phyloP scores from a whole-genome alignment of 2,329 filamentous ascomycete genomes.

The Byssothecium circinans region DNA sequence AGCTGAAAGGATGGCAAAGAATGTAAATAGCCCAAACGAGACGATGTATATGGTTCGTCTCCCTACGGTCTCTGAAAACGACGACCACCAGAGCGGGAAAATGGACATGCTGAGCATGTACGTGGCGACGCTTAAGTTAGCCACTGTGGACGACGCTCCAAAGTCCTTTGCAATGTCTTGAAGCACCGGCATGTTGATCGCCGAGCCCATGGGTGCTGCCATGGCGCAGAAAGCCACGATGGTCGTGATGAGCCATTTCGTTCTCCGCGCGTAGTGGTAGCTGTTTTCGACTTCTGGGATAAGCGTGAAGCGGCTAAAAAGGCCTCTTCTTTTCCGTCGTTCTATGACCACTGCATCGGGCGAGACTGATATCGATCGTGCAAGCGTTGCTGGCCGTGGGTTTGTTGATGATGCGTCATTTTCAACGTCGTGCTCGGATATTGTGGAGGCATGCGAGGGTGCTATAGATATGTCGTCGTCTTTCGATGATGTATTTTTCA shows the following conservation, averaged over 20 bases:
- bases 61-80: constrained; percentile 35
- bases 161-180: constrained; percentile 39
- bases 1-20: constrained; percentile 31
- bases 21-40: constrained; percentile 31
- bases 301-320: constrained; percentile 70
- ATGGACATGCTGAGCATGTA: constrained; percentile 48
- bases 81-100: constrained; percentile 45
- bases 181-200: constrained; percentile 69
- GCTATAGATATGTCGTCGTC: constrained; percentile 26
- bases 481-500: constrained; percentile 9
- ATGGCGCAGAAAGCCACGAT: constrained; percentile 76
- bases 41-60: constrained; percentile 36
- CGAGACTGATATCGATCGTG: constrained; percentile 35
- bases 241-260: constrained; percentile 82
- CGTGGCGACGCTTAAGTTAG: constrained; percentile 46
- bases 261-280: constrained; percentile 69
- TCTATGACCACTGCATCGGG: constrained; percentile 53
- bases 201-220: constrained; percentile 79
- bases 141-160: constrained; percentile 32
- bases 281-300: constrained; percentile 79
- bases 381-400: constrained; percentile 20
- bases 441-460: constrained; percentile 26
- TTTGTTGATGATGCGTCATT: constrained; percentile 3
- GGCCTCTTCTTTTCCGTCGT: constrained; percentile 63
- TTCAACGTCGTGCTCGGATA: constrained; percentile 25